phyloP scores from a whole-genome alignment of 2,329 filamentous ascomycete genomes.

The Fusarium azukiicola region DNA sequence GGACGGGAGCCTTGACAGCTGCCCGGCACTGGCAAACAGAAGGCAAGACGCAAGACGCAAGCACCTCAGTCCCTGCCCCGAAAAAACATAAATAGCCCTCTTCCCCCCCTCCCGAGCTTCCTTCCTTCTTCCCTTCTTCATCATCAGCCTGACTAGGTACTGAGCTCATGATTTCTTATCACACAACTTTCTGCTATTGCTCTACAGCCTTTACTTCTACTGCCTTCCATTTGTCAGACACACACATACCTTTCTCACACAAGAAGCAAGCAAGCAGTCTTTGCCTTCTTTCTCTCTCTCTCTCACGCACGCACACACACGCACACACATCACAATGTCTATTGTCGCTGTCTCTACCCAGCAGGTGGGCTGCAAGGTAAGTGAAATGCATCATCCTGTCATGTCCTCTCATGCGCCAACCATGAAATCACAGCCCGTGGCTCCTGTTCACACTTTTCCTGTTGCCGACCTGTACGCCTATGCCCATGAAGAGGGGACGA shows the following conservation, averaged over 20 bases:
- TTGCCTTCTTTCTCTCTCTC: neutral
- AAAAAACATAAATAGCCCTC: neutral
- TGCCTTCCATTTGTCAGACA: too few relatives aligned
- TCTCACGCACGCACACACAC: too few relatives aligned
- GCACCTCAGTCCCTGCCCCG: neutral
- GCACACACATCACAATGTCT: neutral
- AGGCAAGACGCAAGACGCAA: too few relatives aligned
- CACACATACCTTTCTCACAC: neutral
- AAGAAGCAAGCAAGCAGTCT: neutral
- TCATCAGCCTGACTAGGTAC: neutral
- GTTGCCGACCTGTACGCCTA: slow-evolving; percentile 51
- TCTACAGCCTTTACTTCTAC: neutral
- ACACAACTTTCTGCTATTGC: neutral
- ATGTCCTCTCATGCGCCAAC: slow-evolving; percentile 29
- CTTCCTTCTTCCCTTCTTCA: neutral
- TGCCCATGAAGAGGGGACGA: slow-evolving; percentile 57
- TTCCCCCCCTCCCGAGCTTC: neutral
- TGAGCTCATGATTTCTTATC: neutral
- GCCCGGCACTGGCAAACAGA: too few relatives aligned
- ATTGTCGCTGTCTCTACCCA: neutral
- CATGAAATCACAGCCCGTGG: slow-evolving; percentile 7
- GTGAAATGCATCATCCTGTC: neutral
- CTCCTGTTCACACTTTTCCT: slow-evolving; percentile 47
- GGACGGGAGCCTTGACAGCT: too few relatives aligned
- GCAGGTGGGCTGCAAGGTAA: neutral